These are phyloP conservation scores for Fusarium pseudocircinatum DNA, from an alignment of 2,329 filamentous ascomycete species.

Conservation along the genomic window DNA sequence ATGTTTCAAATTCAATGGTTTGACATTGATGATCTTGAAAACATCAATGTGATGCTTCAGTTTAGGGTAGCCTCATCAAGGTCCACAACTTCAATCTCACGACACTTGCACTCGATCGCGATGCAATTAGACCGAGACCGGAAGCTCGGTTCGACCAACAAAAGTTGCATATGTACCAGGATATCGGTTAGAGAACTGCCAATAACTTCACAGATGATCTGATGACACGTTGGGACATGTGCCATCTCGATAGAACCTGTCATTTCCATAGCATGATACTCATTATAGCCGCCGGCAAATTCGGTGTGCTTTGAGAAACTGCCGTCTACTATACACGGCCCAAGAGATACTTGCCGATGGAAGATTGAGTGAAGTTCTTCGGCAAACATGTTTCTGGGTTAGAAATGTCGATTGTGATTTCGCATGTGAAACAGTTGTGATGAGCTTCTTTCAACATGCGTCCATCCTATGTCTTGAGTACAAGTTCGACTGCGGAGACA, in stretches of 20 bases:
- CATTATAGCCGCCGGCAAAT: conserved; percentile 11
- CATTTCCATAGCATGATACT: conserved; percentile 8
- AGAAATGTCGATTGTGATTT: background rate
- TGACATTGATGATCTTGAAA: background rate
- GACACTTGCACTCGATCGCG: background rate
- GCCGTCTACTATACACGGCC: background rate
- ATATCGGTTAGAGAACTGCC: background rate
- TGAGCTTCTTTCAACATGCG: background rate
- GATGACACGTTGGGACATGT: background rate
- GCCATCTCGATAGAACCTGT: background rate
- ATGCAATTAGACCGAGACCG: background rate
- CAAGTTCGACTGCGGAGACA: background rate
- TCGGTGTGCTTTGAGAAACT: background rate
- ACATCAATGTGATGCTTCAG: background rate
- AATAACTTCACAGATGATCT: conserved; percentile 23
- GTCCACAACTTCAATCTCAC: background rate
- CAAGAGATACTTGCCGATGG: background rate
- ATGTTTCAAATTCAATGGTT: background rate
- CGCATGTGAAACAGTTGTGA: background rate
- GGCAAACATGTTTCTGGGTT: conserved; percentile 1
- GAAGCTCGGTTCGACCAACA: background rate
- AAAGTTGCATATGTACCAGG: background rate
- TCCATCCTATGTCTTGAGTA: background rate
- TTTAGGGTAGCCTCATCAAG: conserved; percentile 5
- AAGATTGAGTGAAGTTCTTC: background rate